Base-by-base conservation (phyloP, 2,329 filamentous ascomycete genomes). In the Bipolaris sorokiniana region DNA sequence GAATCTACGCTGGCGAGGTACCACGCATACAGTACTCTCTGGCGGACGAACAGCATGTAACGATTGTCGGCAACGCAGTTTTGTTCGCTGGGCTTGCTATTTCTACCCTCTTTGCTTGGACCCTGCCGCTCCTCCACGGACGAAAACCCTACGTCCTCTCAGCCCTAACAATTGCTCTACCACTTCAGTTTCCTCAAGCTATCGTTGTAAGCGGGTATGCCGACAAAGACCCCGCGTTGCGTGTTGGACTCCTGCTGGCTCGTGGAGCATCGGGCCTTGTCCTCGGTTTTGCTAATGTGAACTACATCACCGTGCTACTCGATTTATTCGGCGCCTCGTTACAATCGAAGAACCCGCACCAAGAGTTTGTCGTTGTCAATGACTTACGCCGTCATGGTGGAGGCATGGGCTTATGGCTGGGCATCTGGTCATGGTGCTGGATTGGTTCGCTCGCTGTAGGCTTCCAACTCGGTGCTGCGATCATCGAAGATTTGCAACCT, bases 1-100 rank as follows among this genome's bases (percentile, higher is more conserved):
- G 90, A 0, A 89, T 92, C 20, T 94, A 92, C 71, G 80, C 89
- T 52, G 90, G 90, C 3, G 83, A 92, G 64, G 89, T 92, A 0
- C 89, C 90, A n/a, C 85, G 87, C 3, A 90, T 93, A 23, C 90
- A 92, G 70, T 92, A 92, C 72, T 88, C 87, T 66, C 85, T 93
- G 61, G 86, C 86, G 22, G 89, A 92, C 65, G 82, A 87, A 58
- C 77, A 85, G 42, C 89, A 91, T 66, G 81, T 85, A 57, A 83
- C 86, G 1, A 86, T 92, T 26, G 80, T 91, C 34, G 90, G 90
- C 3, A 93, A 93, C 64, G 88, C 90, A 15, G 83, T 86, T 74
- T 83, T 92, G 51, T 93, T 90, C 70, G 69, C 89, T 31, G 89
- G 89, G 7, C 81, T 93, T 61, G 88, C 88, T 0, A 75, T 92